These are phyloP conservation scores for Fusarium protoensiforme DNA, from an alignment of 2,329 filamentous ascomycete species.

Conservation along the genomic window DNA sequence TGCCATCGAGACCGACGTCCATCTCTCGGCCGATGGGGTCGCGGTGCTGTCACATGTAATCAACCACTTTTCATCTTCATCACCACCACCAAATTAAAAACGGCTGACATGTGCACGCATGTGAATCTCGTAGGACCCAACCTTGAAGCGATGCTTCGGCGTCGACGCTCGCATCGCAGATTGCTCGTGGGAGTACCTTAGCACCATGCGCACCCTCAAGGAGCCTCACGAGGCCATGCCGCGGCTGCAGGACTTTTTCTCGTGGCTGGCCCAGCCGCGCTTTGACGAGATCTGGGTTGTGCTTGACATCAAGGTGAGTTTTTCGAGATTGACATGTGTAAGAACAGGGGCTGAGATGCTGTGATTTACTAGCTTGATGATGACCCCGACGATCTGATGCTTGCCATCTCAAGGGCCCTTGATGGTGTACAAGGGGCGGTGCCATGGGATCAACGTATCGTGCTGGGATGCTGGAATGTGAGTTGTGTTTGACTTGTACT, in stretches of 20 bases:
- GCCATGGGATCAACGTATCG: conserved; percentile 78
- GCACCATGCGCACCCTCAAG: conserved; percentile 72
- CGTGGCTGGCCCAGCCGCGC: conserved; percentile 74
- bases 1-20: conserved; percentile 89
- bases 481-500: conserved; percentile 19
- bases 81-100: neutral
- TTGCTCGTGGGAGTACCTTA: conserved; percentile 80
- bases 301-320: conserved; percentile 84
- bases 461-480: conserved; percentile 87
- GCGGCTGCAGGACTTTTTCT: conserved; percentile 77
- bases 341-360: conserved; percentile 23
- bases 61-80: neutral
- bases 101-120: conserved; percentile 12
- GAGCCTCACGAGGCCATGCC: conserved; percentile 79
- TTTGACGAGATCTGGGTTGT: conserved; percentile 80
- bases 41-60: conserved; percentile 86
- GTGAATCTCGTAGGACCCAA: conserved; percentile 68
- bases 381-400: conserved; percentile 75
- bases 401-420: conserved; percentile 73
- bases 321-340: conserved; percentile 1
- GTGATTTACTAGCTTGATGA: conserved; percentile 69
- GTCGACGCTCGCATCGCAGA: conserved; percentile 77
- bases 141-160: conserved; percentile 85
- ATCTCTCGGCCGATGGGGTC: conserved; percentile 83
- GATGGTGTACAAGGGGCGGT: conserved; percentile 58